These are phyloP conservation scores for Aspergillus kassunensis DNA, from an alignment of 495 filamentous ascomycete genomes.

Conservation along the genomic window DNA sequence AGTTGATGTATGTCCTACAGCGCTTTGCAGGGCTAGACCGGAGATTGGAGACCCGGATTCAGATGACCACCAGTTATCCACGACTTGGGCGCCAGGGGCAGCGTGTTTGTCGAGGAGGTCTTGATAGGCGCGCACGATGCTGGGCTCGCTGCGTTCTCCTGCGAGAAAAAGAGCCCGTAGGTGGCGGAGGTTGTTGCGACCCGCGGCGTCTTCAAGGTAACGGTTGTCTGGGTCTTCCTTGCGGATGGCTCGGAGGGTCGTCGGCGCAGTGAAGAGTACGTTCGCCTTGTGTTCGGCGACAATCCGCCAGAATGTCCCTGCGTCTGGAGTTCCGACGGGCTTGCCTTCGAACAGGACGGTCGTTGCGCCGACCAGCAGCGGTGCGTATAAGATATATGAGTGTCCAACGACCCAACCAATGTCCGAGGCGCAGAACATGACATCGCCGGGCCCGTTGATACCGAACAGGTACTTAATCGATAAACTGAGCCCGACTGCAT, in stretches of 20 bases:
- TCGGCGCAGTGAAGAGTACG: constrained; percentile 80
- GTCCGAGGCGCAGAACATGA: constrained; percentile 80
- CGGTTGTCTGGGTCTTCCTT: constrained; percentile 75
- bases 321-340: constrained; percentile 83
- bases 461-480: constrained; percentile 76
- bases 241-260: constrained; percentile 79
- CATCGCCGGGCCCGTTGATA: constrained; percentile 74
- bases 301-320: constrained; percentile 83
- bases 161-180: constrained; percentile 78
- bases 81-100: constrained; percentile 59
- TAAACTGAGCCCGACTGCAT: constrained; percentile 80
- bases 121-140: constrained; percentile 76
- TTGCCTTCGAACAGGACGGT: constrained; percentile 91
- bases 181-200: constrained; percentile 60
- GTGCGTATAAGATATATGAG: constrained; percentile 81
- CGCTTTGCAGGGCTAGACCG: constrained; percentile 59
- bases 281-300: constrained; percentile 82
- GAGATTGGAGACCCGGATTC: constrained; percentile 89
- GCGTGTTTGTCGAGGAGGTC: constrained; percentile 61
- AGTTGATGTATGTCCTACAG: constrained; percentile 22
- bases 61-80: constrained; percentile 97
- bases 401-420: constrained; percentile 87
- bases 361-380: constrained; percentile 77
- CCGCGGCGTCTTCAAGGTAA: constrained; percentile 56
- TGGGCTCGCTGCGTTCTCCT: constrained; percentile 84